phyloP scores from a whole-genome alignment of 176 grass and related monocot genomes.

The Tillandsia fasciculata region DNA sequence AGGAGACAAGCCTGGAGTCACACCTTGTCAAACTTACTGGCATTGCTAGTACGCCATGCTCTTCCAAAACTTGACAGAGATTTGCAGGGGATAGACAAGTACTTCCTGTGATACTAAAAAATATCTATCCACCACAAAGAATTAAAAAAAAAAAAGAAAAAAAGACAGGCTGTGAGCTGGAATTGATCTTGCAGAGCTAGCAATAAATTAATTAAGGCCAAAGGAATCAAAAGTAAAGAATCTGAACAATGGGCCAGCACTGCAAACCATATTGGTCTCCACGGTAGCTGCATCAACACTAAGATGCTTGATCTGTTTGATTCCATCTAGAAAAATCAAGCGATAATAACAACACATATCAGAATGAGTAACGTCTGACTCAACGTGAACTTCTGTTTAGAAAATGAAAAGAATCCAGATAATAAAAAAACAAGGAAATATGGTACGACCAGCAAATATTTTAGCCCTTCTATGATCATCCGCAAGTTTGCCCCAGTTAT shows the following conservation, averaged over 20 bases:
- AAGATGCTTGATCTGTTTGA: slow-evolving; percentile 68
- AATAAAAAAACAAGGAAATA: not conserved
- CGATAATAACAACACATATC: not conserved
- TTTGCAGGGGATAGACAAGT: slow-evolving; percentile 42
- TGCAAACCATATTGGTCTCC: slow-evolving; percentile 79
- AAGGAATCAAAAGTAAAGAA: slow-evolving; percentile 1
- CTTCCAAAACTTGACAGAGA: slow-evolving; percentile 57
- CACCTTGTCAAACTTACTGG: slow-evolving; percentile 62
- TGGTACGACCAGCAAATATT: slow-evolving; percentile 53
- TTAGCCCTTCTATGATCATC: slow-evolving; percentile 87
- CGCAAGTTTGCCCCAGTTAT: slow-evolving; percentile 48
- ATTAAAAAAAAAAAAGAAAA: not conserved
- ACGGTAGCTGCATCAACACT: slow-evolving; percentile 44
- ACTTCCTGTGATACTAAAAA: slow-evolving; percentile 49
- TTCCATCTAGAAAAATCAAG: slow-evolving; percentile 41
- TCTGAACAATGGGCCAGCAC: not conserved
- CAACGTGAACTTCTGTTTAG: not conserved
- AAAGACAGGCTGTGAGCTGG: not conserved
- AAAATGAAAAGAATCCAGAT: not conserved
- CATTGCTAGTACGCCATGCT: slow-evolving; percentile 72
- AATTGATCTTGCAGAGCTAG: not conserved
- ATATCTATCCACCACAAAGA: slow-evolving; percentile 35
- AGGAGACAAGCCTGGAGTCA: not conserved
- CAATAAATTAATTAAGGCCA: not conserved
- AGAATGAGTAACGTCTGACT: not conserved